A percentile compares a stretch with the other conserved stretches of the same genome.
Evolutionary conservation across 2,329 filamentous ascomycete genomes (phyloP).

Genomic region (Alternaria brassicae): DNA sequence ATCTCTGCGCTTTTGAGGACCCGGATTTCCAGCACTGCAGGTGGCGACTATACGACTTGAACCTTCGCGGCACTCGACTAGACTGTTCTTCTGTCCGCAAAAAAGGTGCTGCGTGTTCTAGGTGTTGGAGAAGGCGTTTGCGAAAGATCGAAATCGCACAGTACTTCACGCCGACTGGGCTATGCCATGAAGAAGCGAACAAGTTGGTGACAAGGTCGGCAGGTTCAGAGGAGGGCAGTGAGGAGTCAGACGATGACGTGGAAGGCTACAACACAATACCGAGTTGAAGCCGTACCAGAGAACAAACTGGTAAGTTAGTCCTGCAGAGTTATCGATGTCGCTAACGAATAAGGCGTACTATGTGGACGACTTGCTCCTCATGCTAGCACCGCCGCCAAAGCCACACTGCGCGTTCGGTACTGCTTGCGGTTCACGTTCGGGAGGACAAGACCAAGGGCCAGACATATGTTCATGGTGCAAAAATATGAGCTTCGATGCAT

Average conservation of each 20-base stretch:
- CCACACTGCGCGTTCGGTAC: conserved; percentile 31
- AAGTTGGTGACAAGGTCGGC: conserved; percentile 25
- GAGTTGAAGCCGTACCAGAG: conserved; percentile 8
- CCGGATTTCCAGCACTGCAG: conserved; percentile 34
- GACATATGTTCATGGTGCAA: conserved; percentile 35
- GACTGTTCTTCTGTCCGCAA: conserved; percentile 27
- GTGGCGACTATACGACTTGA: conserved; percentile 36
- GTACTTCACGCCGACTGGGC: conserved; percentile 37
- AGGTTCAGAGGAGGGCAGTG: conserved; percentile 22
- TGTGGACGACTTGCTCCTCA: conserved; percentile 11
- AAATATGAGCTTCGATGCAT: conserved; percentile 34
- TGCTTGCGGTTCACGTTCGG: conserved; percentile 27
- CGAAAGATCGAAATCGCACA: conserved; percentile 34
- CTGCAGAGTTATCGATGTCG: conserved; percentile 8
- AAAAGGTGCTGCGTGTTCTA: conserved; percentile 32
- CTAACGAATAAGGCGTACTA: conserved; percentile 5
- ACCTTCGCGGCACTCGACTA: conserved; percentile 32
- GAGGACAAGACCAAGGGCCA: conserved; percentile 28
- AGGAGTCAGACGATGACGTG: conserved; percentile 33
- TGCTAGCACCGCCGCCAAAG: conserved; percentile 30
- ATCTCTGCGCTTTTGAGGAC: conserved; percentile 34
- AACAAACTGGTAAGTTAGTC: not conserved
- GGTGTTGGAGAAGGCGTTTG: conserved; percentile 35
- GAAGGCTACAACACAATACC: conserved; percentile 31
- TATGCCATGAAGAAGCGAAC: conserved; percentile 41